phyloP scores from a whole-genome alignment of 371 early-diverging fungal genomes.

The Dentiscutata heterogama region DNA sequence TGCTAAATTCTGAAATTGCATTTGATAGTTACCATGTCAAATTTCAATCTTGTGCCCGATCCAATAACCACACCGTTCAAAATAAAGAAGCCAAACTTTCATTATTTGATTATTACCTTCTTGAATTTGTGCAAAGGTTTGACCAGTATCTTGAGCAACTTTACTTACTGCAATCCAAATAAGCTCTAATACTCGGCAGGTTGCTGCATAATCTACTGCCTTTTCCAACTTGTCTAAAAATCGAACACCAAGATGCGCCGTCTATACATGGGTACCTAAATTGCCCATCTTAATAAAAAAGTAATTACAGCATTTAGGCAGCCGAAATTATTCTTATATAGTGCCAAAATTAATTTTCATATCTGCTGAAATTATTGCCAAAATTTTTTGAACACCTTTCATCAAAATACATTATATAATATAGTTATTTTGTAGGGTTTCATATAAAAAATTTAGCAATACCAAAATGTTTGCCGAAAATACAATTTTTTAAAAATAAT shows the following conservation, averaged over 20 bases:
- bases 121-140: not conserved
- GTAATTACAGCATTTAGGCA: too few species aligned
- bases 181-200: not conserved
- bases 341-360: too few species aligned
- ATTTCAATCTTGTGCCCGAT: slow-evolving; percentile 9
- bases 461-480: too few species aligned
- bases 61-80: not conserved
- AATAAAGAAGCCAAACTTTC: slow-evolving; percentile 13
- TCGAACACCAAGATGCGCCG: not conserved
- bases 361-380: too few species aligned
- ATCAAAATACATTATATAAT: too few species aligned
- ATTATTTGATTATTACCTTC: slow-evolving; percentile 1
- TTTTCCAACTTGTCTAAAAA: not conserved
- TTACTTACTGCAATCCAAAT: slow-evolving; percentile 16
- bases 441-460: too few species aligned
- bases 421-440: too few species aligned
- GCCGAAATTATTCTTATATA: too few species aligned
- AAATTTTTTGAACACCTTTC: too few species aligned
- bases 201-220: not conserved
- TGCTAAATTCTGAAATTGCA: not conserved
- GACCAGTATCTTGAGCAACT: not conserved
- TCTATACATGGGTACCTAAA: too few species aligned
- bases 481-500: too few species aligned
- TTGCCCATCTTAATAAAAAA: too few species aligned
- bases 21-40: not conserved